phyloP scores from a whole-genome alignment of 148 eudicot genomes.

The Cornus kousa region DNA sequence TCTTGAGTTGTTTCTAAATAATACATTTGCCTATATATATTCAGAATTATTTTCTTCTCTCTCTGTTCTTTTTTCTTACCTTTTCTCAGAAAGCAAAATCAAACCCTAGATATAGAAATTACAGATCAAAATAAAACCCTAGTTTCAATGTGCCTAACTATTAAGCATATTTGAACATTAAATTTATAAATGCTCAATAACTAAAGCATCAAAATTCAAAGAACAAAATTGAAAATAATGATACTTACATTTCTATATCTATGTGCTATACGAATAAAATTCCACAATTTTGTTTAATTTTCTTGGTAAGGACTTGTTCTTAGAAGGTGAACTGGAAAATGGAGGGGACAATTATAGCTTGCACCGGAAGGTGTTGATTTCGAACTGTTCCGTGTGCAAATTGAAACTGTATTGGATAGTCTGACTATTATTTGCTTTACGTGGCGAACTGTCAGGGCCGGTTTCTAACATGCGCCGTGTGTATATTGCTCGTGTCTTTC shows the following conservation, averaged over 20 bases:
- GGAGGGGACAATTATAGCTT: not conserved
- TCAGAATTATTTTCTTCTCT: too few species aligned
- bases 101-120: too few species aligned
- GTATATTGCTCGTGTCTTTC: not conserved
- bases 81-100: too few species aligned
- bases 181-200: not conserved
- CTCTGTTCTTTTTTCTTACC: too few species aligned
- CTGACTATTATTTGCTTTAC: not conserved
- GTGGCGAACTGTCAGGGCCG: not conserved
- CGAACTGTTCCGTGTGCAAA: conserved; percentile 13
- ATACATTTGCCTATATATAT: too few species aligned
- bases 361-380: conserved; percentile 6
- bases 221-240: not conserved
- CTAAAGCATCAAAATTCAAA: not conserved
- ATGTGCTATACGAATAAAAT: too few species aligned
- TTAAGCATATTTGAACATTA: not conserved
- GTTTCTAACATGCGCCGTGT: conserved; percentile 11
- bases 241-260: too few species aligned
- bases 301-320: not conserved
- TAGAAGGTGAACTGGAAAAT: not conserved
- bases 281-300: not conserved
- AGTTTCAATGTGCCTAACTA: not conserved
- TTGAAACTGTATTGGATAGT: conserved; percentile 11
- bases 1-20: too few species aligned
- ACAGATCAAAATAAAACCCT: conserved; percentile 4